These are phyloP conservation scores for Phylloporus rhodoxanthus DNA, from an alignment of 768 basidiomycete species.

Conservation along the genomic window DNA sequence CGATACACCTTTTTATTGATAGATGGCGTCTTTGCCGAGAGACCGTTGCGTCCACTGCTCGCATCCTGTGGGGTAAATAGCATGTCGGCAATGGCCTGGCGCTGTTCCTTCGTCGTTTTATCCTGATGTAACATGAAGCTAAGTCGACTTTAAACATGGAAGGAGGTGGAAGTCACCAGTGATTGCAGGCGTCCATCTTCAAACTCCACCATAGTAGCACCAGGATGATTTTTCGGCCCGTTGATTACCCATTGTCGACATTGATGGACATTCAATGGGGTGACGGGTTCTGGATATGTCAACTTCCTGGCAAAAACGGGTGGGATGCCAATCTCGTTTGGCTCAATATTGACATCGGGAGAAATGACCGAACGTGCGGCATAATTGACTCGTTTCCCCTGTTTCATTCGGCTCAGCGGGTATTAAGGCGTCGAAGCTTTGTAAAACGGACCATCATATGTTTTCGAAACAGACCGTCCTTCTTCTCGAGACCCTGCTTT, in stretches of 20 bases:
- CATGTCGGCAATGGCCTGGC: slow-evolving; percentile 93
- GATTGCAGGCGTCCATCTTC: slow-evolving; percentile 89
- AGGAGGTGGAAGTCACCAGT: slow-evolving; percentile 43
- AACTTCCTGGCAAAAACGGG: slow-evolving; percentile 95
- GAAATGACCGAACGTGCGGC: slow-evolving; percentile 99
- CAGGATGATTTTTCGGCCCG: slow-evolving; percentile 84
- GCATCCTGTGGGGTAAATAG: slow-evolving; percentile 85
- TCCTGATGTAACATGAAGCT: slow-evolving; percentile 46
- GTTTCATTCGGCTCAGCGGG: slow-evolving; percentile 1
- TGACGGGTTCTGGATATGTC: slow-evolving; percentile 97
- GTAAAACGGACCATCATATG: slow-evolving; percentile 87
- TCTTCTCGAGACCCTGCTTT: slow-evolving; percentile 97
- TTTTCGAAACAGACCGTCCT: slow-evolving; percentile 95
- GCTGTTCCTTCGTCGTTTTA: slow-evolving; percentile 78
- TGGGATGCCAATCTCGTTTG: slow-evolving; percentile 96
- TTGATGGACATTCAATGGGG: slow-evolving; percentile 81
- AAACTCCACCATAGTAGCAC: slow-evolving; percentile 90
- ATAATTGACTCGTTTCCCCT: slow-evolving; percentile 99
- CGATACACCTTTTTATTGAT: slow-evolving; percentile 97
- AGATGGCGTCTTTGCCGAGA: slow-evolving; percentile 71
- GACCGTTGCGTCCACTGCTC: slow-evolving; percentile 43
- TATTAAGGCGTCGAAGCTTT: neutral
- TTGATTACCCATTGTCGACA: slow-evolving; percentile 87
- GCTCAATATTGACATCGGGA: slow-evolving; percentile 98
- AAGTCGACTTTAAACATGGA: neutral